phyloP scores from a whole-genome alignment of 345 rosid genomes.

The Citrus inodora region DNA sequence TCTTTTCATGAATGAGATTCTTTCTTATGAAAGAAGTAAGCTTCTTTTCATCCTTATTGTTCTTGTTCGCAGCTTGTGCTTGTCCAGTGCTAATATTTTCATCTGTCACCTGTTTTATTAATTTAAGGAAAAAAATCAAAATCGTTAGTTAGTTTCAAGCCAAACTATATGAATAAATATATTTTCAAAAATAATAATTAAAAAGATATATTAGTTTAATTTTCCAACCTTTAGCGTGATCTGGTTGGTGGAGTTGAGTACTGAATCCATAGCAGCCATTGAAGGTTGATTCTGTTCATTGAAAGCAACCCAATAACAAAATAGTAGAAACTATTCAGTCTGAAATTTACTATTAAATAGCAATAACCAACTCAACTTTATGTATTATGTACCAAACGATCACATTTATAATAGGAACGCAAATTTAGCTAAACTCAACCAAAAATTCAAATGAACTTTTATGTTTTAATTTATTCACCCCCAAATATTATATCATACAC shows the following conservation, averaged over 20 bases:
- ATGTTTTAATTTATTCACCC: neutral
- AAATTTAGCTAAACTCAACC: neutral
- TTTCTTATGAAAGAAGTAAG: constrained; percentile 10
- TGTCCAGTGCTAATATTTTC: constrained; percentile 18
- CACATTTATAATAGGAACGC: neutral
- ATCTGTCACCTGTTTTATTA: constrained; percentile 25
- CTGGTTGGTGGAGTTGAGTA: constrained; percentile 20
- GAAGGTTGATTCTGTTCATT: constrained; percentile 35
- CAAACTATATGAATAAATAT: neutral
- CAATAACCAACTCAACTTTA: neutral
- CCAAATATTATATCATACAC: neutral
- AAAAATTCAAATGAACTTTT: neutral
- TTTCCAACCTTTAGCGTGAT: constrained; percentile 37
- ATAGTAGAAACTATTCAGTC: neutral
- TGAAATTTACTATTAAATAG: neutral
- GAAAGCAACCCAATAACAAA: neutral
- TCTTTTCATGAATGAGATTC: constrained; percentile 14
- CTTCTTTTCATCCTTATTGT: constrained; percentile 22
- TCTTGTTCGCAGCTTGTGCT: constrained; percentile 17
- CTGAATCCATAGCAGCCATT: constrained; percentile 41
- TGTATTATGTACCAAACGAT: neutral
- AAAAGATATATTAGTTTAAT: neutral
- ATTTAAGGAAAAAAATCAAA: neutral
- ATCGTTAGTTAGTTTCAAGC: neutral
- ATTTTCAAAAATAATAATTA: too few species aligned